Conservation (phyloP, 257 asterid species). For the Henckelia pumila region DNA sequence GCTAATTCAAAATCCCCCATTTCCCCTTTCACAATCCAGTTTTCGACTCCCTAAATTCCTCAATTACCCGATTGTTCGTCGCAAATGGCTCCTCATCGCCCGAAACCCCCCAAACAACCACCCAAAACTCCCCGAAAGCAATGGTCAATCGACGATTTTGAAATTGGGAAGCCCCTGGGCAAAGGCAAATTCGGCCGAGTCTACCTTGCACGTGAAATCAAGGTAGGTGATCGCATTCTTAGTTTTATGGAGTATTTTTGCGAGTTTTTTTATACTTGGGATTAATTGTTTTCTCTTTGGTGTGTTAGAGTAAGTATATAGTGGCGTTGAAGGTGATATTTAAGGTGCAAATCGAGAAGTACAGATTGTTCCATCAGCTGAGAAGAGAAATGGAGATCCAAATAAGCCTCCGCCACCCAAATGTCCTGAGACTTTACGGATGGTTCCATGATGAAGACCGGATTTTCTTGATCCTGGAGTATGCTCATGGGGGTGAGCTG, state of each 20-base stretch:
- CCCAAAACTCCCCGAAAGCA: conserved; percentile 28
- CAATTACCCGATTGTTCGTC: not conserved
- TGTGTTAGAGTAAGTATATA: conserved; percentile 54
- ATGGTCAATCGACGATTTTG: conserved; percentile 82
- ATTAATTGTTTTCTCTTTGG: not conserved
- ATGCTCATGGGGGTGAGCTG: conserved; percentile 87
- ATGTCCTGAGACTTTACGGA: conserved; percentile 74
- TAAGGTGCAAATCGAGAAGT: conserved; percentile 82
- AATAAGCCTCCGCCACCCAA: conserved; percentile 68
- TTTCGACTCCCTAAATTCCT: not conserved
- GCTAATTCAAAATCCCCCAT: not conserved
- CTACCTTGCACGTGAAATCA: conserved; percentile 87
- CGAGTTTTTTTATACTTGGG: not conserved
- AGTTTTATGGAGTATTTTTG: not conserved
- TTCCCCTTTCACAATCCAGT: not conserved
- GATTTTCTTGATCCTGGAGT: conserved; percentile 79
- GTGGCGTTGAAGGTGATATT: conserved; percentile 89
- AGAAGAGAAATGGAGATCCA: conserved; percentile 95
- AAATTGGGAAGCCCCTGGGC: conserved; percentile 90
- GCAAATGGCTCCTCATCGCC: conserved; percentile 35
- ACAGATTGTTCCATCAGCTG: conserved; percentile 70
- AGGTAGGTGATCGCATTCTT: conserved; percentile 37
- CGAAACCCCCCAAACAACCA: conserved; percentile 47
- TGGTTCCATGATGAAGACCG: conserved; percentile 88
- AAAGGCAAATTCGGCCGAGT: conserved; percentile 94